Evolutionary conservation across 768 basidiomycete genomes (phyloP).

Genomic region (Naganishia onofrii): DNA sequence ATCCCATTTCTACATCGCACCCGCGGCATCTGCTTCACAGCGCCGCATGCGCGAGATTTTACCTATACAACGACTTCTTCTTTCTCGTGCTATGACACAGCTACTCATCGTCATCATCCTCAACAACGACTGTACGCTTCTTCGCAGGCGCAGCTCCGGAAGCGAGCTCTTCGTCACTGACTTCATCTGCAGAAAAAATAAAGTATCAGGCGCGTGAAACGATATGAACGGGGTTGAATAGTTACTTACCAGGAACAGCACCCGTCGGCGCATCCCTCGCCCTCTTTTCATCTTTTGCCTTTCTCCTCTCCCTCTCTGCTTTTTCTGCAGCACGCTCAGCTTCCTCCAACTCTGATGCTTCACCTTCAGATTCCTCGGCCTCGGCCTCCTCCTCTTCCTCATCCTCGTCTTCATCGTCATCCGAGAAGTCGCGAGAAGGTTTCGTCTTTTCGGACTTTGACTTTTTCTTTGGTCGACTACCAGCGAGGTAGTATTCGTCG

Average conservation of each 20-base stretch:
- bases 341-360: constrained; percentile 41
- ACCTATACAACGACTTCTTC: not conserved
- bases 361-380: constrained; percentile 45
- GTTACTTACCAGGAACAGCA: constrained; percentile 4
- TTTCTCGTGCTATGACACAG: too few relatives aligned
- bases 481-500: constrained; percentile 14
- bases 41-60: not conserved
- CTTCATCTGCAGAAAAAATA: not conserved
- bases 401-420: constrained; percentile 31
- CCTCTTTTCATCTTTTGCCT: constrained; percentile 16
- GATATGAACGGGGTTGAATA: not conserved
- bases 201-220: not conserved
- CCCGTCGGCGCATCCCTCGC: constrained; percentile 9
- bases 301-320: constrained; percentile 26
- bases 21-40: too few relatives aligned
- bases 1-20: too few relatives aligned
- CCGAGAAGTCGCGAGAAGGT: constrained; percentile 15
- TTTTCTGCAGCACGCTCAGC: constrained; percentile 42
- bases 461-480: constrained; percentile 37
- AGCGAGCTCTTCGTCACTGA: constrained; percentile 24
- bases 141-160: constrained; percentile 6
- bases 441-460: constrained; percentile 5
- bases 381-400: constrained; percentile 36
- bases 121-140: constrained; percentile 21
- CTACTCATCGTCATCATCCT: constrained; percentile 27